These are phyloP conservation scores for Cantharellus anzutake DNA, from an alignment of 768 basidiomycete genomes.

Conservation along the genomic window DNA sequence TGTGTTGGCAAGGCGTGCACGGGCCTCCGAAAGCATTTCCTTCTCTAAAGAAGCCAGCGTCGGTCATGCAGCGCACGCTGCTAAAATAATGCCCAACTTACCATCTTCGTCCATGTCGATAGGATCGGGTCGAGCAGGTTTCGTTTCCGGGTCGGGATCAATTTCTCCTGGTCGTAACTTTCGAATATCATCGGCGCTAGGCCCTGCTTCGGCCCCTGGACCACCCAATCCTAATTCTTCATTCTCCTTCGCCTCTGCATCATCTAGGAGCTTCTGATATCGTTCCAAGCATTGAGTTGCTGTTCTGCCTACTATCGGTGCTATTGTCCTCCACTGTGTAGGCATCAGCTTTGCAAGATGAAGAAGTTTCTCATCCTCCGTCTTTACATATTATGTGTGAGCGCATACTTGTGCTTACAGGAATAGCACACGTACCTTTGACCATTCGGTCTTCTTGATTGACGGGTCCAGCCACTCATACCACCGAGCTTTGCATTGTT, in stretches of 20 bases:
- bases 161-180: constrained; percentile 88
- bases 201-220: constrained; percentile 59
- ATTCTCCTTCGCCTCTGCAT: constrained; percentile 91
- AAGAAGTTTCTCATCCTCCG: constrained; percentile 94
- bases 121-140: constrained; percentile 93
- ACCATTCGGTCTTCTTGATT: constrained; percentile 99
- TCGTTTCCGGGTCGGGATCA: constrained; percentile 96
- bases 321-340: constrained; percentile 98
- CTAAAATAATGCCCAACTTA: constrained; percentile 17
- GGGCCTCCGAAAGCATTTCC: constrained; percentile 98
- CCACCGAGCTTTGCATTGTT: constrained; percentile 99
- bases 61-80: constrained; percentile 2
- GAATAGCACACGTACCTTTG: constrained; percentile 40
- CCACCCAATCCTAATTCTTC: constrained; percentile 86
- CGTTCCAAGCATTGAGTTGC: constrained; percentile 96
- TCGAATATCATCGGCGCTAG: constrained; percentile 84
- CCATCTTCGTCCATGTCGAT: constrained; percentile 99
- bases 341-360: constrained; percentile 98
- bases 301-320: constrained; percentile 93
- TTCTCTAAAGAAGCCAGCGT: constrained; percentile 40
- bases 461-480: constrained; percentile 99
- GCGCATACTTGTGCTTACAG: background rate
- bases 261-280: constrained; percentile 94
- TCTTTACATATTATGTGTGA: constrained; percentile 25
- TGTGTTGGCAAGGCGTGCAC: constrained; percentile 93